phyloP scores from a whole-genome alignment of 176 grass and related monocot species.

The Otatea glauca region DNA sequence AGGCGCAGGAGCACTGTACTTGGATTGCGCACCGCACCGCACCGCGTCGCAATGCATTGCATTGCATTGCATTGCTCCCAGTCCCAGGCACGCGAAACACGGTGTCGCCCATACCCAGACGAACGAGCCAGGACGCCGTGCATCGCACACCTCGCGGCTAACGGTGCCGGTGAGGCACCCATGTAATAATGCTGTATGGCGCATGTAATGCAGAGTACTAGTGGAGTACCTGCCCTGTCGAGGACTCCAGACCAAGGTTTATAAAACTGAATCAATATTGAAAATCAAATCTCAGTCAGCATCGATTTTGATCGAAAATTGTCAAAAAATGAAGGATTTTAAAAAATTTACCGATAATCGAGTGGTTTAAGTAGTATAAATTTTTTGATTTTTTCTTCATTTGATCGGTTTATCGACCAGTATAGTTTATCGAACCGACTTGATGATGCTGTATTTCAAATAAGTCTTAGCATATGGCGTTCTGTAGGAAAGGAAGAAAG shows the following conservation, averaged over 20 bases:
- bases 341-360: too few species aligned
- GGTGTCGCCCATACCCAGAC: slow-evolving; percentile 6
- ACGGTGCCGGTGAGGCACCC: not conserved
- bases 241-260: not conserved
- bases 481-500: not conserved
- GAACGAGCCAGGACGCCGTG: not conserved
- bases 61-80: not conserved
- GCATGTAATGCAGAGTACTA: not conserved
- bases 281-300: too few species aligned
- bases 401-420: too few species aligned
- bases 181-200: not conserved
- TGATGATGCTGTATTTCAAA: not conserved
- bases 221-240: not conserved
- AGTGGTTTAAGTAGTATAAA: too few species aligned
- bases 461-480: too few species aligned
- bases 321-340: too few species aligned
- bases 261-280: too few species aligned
- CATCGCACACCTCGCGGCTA: not conserved
- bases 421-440: too few species aligned
- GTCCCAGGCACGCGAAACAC: not conserved
- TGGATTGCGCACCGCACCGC: not conserved
- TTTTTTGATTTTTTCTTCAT: too few species aligned
- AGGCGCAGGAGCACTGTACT: not conserved
- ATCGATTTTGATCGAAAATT: too few species aligned
- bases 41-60: not conserved